Conservation (phyloP, 2,329 filamentous ascomycete species). For the Xylogone sp. region DNA sequence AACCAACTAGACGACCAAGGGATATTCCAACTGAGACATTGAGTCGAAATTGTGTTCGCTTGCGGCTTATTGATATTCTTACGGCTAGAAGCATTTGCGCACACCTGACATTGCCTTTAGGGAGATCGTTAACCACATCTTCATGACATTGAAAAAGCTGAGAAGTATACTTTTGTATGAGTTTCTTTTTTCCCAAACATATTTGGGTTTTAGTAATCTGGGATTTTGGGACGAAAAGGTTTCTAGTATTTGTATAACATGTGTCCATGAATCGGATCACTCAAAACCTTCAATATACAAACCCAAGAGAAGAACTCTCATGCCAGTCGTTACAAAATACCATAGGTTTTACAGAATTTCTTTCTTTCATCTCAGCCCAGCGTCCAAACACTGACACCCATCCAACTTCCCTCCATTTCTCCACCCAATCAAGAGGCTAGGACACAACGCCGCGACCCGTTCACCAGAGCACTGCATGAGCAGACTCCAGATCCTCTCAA, state of each 20-base stretch:
- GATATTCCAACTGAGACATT: neutral
- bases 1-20: neutral
- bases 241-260: too few relatives aligned
- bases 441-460: constrained; percentile 75
- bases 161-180: neutral
- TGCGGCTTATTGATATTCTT: neutral
- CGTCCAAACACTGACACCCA: constrained; percentile 25
- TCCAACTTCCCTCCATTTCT: constrained; percentile 11
- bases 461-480: constrained; percentile 43
- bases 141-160: too few relatives aligned
- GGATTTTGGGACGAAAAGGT: neutral
- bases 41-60: neutral
- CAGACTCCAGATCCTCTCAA: constrained; percentile 24
- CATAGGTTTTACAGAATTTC: too few relatives aligned
- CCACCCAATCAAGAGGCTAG: constrained; percentile 75
- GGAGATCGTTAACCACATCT: too few relatives aligned
- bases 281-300: too few relatives aligned
- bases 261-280: too few relatives aligned
- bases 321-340: too few relatives aligned
- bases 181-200: too few relatives aligned
- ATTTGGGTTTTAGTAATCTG: neutral
- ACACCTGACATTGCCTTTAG: too few relatives aligned
- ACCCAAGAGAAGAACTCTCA: too few relatives aligned
- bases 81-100: neutral
- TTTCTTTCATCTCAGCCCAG: too few relatives aligned